These are phyloP conservation scores for Cladobotryum mycophilum DNA, from an alignment of 2,329 filamentous ascomycete species.

Conservation along the genomic window DNA sequence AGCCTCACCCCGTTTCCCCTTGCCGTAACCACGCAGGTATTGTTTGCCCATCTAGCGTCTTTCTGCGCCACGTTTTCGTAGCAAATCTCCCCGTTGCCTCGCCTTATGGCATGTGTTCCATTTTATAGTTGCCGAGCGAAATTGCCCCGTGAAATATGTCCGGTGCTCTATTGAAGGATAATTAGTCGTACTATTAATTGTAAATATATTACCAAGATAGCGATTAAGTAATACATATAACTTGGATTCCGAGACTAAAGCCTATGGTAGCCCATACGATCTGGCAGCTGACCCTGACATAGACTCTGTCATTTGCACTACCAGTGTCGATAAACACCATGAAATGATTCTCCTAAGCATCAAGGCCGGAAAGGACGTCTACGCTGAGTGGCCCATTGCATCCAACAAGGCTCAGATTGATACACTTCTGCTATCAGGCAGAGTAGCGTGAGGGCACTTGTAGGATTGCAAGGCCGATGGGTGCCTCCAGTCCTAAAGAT, in stretches of 20 bases:
- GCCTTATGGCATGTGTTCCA: no score
- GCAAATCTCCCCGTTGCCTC: no score
- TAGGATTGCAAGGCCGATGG: conserved; percentile 46
- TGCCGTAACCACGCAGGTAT: no score
- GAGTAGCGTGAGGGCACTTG: conserved; percentile 33
- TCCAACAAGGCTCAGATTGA: conserved; percentile 29
- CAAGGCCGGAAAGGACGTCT: conserved; percentile 41
- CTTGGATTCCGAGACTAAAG: conserved; percentile 29
- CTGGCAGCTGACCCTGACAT: conserved; percentile 35
- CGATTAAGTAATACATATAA: no score
- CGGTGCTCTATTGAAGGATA: no score
- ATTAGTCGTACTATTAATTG: no score
- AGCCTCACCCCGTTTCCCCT: no score
- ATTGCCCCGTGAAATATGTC: no score
- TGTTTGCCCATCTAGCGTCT: no score
- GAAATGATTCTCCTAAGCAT: conserved; percentile 35
- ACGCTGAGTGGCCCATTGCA: conserved; percentile 48
- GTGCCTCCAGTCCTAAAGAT: conserved; percentile 39
- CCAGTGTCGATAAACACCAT: conserved; percentile 43
- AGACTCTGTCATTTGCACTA: conserved; percentile 44
- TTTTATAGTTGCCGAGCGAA: no score
- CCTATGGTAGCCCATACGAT: conserved; percentile 38
- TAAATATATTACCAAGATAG: no score
- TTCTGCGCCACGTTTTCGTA: no score
- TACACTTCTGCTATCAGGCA: conserved; percentile 29